Base-by-base conservation (phyloP, 2,329 filamentous ascomycete genomes). In the Escovopsis sp. region DNA sequence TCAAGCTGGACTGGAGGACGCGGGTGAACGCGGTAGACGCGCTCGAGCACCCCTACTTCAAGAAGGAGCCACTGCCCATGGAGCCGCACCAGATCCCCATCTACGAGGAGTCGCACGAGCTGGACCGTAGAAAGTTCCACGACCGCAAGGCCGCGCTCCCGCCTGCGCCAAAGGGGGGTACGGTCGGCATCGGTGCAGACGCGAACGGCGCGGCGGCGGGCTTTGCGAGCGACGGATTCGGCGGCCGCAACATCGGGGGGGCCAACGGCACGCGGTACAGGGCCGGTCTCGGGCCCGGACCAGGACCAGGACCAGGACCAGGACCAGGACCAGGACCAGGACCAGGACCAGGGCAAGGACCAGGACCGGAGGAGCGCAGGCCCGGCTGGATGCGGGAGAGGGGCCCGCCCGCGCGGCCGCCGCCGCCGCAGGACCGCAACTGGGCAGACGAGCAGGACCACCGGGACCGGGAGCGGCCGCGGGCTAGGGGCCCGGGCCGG, bases 1-100 rank as follows among this genome's bases (percentile, higher is more conserved):
- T 98, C 42, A 86, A 76, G 54, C 77, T 98, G 12, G 86, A 98
- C 58, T 96, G 88, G 85, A 77, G 77, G 40, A 81, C 75, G 50
- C 77, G 91, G 40, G 81, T 94, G 58, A 98, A 96, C 57, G 91
- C 91, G 0, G 83, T 93, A 26, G 91, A 98, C 62, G 91, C 91
- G 1, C 67, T 98, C 19, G 75, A 93, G 49, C 91, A 98, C 55
- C 79, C 85, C 1, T 98, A 95, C 61, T 96, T 98, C 66, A 80
- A 77, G 47, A 82, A 76, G 44, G 63, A 73, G 1, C 91, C 91
- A 4, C 68, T 82, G 4, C 91, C 91, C 8, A 79, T 88, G 34
- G 75, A 75, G 43, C 86, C 91, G 1, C 80, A 82, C 49, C 87
- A 96, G 40, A 73, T 98, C n/a, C 91, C 91, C 2, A 74, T 68